Evolutionary conservation across 2,329 filamentous ascomycete genomes (phyloP).

Genomic region (Penicillium italicum): DNA sequence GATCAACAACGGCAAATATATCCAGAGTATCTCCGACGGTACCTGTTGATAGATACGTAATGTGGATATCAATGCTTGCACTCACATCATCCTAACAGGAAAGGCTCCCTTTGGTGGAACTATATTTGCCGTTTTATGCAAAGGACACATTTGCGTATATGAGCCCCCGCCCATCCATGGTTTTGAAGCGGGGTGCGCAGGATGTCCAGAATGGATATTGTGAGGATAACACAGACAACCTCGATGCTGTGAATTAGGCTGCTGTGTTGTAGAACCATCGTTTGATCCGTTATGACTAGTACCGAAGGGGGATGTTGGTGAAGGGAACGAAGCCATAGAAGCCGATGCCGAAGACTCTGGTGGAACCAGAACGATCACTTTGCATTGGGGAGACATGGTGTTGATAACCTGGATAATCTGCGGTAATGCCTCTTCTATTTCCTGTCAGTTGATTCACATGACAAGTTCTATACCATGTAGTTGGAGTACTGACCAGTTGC

Average conservation of each 20-base stretch:
- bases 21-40: conserved; percentile 1
- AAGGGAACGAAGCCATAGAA: not conserved
- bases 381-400: conserved; percentile 13
- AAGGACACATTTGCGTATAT: not conserved
- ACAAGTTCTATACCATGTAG: not conserved
- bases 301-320: not conserved
- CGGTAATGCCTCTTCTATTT: conserved; percentile 17
- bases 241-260: not conserved
- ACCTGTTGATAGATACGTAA: conserved; percentile 8
- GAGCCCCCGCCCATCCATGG: not conserved
- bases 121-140: conserved; percentile 6
- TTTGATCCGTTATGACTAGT: not conserved
- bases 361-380: conserved; percentile 20
- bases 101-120: not conserved
- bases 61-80: conserved; percentile 6
- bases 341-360: conserved; percentile 1
- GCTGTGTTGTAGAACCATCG: not conserved
- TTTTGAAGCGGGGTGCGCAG: not conserved
- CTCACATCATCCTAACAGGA: conserved; percentile 5
- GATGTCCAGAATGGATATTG: not conserved
- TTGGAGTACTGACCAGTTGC: conserved; percentile 15
- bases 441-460: not conserved
- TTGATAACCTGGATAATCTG: conserved; percentile 19
- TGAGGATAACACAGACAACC: conserved; percentile 8
- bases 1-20: conserved; percentile 3